A percentile compares a stretch with the other conserved stretches of the same genome.
phyloP scores from a whole-genome alignment of 2,329 filamentous ascomycete species.

The Curvularia sp. region DNA sequence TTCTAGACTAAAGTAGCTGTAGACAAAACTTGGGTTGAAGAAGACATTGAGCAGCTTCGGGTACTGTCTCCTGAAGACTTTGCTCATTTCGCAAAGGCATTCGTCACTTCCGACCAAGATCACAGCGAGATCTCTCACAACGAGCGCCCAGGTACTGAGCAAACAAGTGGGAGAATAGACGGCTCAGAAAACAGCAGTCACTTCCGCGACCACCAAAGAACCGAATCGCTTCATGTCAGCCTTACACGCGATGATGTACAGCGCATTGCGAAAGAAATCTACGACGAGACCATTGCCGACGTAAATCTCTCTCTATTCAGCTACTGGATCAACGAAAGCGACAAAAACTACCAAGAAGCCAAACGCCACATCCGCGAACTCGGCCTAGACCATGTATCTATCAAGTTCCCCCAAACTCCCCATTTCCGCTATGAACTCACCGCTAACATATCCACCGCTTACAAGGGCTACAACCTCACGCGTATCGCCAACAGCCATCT shows the following conservation, averaged over 20 bases:
- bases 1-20: background rate
- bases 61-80: background rate
- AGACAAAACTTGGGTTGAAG: background rate
- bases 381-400: slow-evolving; percentile 33
- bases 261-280: slow-evolving; percentile 27
- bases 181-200: background rate
- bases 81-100: background rate
- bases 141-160: background rate
- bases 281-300: slow-evolving; percentile 37
- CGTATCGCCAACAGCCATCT: slow-evolving; percentile 25
- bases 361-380: slow-evolving; percentile 41
- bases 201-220: background rate
- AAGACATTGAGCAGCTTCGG: background rate
- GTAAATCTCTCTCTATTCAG: slow-evolving; percentile 34
- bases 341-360: slow-evolving; percentile 32
- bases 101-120: background rate
- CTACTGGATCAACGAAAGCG: slow-evolving; percentile 35
- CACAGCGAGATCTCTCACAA: background rate
- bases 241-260: slow-evolving; percentile 20
- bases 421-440: too few species aligned
- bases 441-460: background rate
- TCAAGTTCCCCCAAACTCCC: background rate
- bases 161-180: background rate
- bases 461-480: slow-evolving; percentile 30
- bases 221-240: slow-evolving; percentile 18